Evolutionary conservation across 805 yeast genomes (phyloP).

Genomic region (Blastobotrys americana): DNA sequence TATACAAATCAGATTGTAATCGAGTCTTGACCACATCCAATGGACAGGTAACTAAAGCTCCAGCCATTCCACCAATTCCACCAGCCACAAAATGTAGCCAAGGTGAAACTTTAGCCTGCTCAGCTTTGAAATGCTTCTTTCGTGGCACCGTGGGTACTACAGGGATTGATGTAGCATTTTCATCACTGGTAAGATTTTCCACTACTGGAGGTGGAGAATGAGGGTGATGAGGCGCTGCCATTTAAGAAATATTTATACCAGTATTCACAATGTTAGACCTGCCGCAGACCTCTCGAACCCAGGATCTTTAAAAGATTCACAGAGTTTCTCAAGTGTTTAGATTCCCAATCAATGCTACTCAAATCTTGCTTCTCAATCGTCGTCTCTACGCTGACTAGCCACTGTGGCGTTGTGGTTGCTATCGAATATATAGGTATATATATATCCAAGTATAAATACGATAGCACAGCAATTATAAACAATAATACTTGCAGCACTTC

Average conservation of each 20-base stretch:
- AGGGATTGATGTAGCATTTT: conserved; percentile 18
- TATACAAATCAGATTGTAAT: conserved; percentile 79
- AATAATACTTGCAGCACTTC: too few relatives aligned
- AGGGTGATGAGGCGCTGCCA: too few relatives aligned
- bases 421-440: too few relatives aligned
- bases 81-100: conserved; percentile 44
- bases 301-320: too few relatives aligned
- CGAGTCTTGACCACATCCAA: conserved; percentile 94
- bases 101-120: conserved; percentile 34
- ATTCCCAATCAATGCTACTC: conserved; percentile 1
- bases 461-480: neutral
- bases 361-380: neutral
- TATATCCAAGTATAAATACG: too few relatives aligned
- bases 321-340: too few relatives aligned
- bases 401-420: too few relatives aligned
- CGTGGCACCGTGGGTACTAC: conserved; percentile 22
- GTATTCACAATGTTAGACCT: too few relatives aligned
- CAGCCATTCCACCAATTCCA: conserved; percentile 91
- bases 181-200: conserved; percentile 22
- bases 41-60: conserved; percentile 91
- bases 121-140: conserved; percentile 11
- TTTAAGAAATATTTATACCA: too few relatives aligned
- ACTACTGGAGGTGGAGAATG: conserved; percentile 10
- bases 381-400: too few relatives aligned
- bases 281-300: too few relatives aligned